Evolutionary conservation across 202 grass and related monocot species (phyloP), one percentile per base, ranked within the genome.

Genomic region (Sporobolus alterniflorus): DNA sequence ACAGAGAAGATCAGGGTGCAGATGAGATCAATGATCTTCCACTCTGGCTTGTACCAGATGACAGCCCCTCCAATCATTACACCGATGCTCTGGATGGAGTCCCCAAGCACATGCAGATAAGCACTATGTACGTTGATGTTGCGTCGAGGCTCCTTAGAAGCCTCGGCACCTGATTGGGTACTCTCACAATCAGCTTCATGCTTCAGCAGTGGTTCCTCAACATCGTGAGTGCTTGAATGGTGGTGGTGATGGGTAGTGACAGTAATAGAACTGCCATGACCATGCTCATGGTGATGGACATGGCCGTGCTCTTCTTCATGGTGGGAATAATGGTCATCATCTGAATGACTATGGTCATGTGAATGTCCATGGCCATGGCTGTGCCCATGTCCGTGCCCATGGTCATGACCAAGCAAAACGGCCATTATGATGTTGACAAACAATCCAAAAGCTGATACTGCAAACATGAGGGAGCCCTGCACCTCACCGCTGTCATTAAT

Each of bases 111-210:
- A 13, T 98, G 96, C 63, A 98, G 79, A 82, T 98, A 98, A 32
- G 95, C 95, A 66, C 95, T 98, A 75, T 98, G 95, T 39, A 98
- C 92, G 40, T 98, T 98, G 79, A 98, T 92, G 65, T 99, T 99
- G 24, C 91, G 90, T 13, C 76, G 82, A 25, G 42, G 13, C 69
- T 94, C 88, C 89, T 96, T 92, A 24, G 74, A 77, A 72, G 43
- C 57, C 68, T 82, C 79, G 6, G 28, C 51, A 39, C 56, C 72
- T 75, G 86, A 57, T 41, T 78, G 90, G 54, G 69, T 75, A 42
- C 54, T 83, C 20, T 64, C 47, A 82, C 59, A 82, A 24, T 63
- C 62, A 56, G 43, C 74, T 17, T 85, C 83, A 64, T 77, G 65
- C 76, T 92, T 92, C 18, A 99, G 79, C 62, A 99, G 77, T 6